phyloP scores from a whole-genome alignment of 2,329 filamentous ascomycete species.

The Sporothrix humicola region DNA sequence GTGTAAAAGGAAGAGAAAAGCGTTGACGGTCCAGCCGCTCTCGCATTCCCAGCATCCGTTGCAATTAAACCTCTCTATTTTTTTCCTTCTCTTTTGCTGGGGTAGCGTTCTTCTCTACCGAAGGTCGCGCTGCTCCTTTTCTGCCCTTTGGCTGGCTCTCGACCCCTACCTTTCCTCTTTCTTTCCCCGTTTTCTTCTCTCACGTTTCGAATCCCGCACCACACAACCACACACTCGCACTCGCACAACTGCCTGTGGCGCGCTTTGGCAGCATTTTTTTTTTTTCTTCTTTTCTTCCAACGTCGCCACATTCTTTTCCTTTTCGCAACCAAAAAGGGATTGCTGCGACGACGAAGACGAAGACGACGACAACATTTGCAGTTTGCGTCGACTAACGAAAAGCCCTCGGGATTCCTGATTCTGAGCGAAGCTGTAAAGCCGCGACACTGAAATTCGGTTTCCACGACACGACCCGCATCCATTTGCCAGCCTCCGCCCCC shows the following conservation, averaged over 20 bases:
- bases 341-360: constrained; percentile 2
- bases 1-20: not conserved
- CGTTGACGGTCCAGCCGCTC: not conserved
- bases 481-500: not conserved
- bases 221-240: constrained; percentile 12
- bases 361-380: not conserved
- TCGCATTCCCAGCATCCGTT: not conserved
- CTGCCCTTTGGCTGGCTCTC: constrained; percentile 24
- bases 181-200: constrained; percentile 27
- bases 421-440: constrained; percentile 17
- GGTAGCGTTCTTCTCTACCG: constrained; percentile 3
- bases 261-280: constrained; percentile 29
- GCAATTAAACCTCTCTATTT: not conserved
- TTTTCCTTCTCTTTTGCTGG: not conserved
- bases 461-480: constrained; percentile 12
- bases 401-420: not conserved
- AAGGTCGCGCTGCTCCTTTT: constrained; percentile 30
- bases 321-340: not conserved
- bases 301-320: constrained; percentile 27
- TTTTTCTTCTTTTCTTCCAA: constrained; percentile 20
- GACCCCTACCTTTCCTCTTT: constrained; percentile 24
- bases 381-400: constrained; percentile 12
- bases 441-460: not conserved
- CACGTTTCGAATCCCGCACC: constrained; percentile 35
- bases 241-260: constrained; percentile 29